A percentile compares a stretch with the other conserved stretches of the same genome.
These are phyloP conservation scores for Zygosaccharomyces siamensis DNA, from an alignment of 805 yeast species.

Conservation along the genomic window DNA sequence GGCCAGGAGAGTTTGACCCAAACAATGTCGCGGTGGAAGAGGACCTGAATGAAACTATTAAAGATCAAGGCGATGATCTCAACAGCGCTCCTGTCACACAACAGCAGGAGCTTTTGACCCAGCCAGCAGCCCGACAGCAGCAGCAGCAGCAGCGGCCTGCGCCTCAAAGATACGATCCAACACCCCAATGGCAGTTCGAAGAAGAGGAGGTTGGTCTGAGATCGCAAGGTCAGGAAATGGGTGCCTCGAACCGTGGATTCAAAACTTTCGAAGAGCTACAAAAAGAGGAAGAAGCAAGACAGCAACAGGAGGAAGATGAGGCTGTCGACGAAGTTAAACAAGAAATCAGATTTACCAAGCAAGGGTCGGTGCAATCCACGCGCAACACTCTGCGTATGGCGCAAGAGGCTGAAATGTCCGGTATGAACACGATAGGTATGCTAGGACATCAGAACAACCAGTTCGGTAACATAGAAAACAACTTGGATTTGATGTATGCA, in stretches of 20 bases:
- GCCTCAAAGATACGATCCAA: neutral
- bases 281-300: slow-evolving; percentile 36
- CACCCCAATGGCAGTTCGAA: slow-evolving; percentile 25
- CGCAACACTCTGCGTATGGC: slow-evolving; percentile 74
- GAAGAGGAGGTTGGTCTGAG: slow-evolving; percentile 15
- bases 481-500: slow-evolving; percentile 68
- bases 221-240: slow-evolving; percentile 47
- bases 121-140: slow-evolving; percentile 25
- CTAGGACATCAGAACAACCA: slow-evolving; percentile 91
- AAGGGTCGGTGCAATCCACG: slow-evolving; percentile 79
- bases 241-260: slow-evolving; percentile 47
- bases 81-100: slow-evolving; percentile 28
- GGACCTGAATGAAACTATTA: slow-evolving; percentile 28
- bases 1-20: slow-evolving; percentile 19
- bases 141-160: slow-evolving; percentile 25
- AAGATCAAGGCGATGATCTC: slow-evolving; percentile 27
- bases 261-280: slow-evolving; percentile 35
- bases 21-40: slow-evolving; percentile 29
- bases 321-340: slow-evolving; percentile 84
- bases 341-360: slow-evolving; percentile 77
- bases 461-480: slow-evolving; percentile 72
- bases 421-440: slow-evolving; percentile 81
- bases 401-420: slow-evolving; percentile 66
- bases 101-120: slow-evolving; percentile 21
- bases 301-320: slow-evolving; percentile 64